phyloP scores from a whole-genome alignment of 1,284 basidiomycete species.

The Inonotus hispidus region DNA sequence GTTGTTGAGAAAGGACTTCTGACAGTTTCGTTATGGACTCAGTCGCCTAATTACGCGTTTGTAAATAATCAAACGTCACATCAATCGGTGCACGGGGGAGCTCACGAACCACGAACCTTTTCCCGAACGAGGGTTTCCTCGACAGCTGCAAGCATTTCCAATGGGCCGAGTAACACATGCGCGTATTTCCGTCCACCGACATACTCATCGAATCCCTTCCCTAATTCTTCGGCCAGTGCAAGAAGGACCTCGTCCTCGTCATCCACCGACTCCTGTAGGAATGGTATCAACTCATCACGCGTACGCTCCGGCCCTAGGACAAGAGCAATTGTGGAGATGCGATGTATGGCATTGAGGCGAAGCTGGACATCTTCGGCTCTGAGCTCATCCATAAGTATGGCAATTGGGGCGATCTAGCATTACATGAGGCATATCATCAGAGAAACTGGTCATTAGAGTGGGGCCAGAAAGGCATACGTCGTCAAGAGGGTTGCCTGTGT shows the following conservation, averaged over 20 bases:
- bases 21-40: constrained; percentile 96
- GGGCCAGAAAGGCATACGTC: constrained; percentile 39
- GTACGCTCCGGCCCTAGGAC: constrained; percentile 95
- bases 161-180: constrained; percentile 85
- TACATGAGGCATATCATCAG: constrained; percentile 9
- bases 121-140: constrained; percentile 98
- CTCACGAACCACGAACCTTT: constrained; percentile 58
- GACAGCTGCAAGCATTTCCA: constrained; percentile 95
- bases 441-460: constrained; percentile 21
- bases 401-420: constrained; percentile 77
- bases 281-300: constrained; percentile 93
- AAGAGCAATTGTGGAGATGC: constrained; percentile 97
- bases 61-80: constrained; percentile 13
- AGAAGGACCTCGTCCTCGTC: constrained; percentile 99
- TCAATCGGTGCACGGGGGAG: background rate
- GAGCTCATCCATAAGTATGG: constrained; percentile 91
- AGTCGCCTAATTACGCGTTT: constrained; percentile 60
- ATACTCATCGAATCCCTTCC: constrained; percentile 89
- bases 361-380: constrained; percentile 94
- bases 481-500: constrained; percentile 51
- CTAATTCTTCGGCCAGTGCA: constrained; percentile 94
- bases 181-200: constrained; percentile 89
- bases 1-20: constrained; percentile 67
- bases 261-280: constrained; percentile 96
- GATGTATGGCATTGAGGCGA: constrained; percentile 95